Evolutionary conservation across 306 rosid species (phyloP), one percentile per base, ranked within the genome.

Genomic region (Vigna angularis): DNA sequence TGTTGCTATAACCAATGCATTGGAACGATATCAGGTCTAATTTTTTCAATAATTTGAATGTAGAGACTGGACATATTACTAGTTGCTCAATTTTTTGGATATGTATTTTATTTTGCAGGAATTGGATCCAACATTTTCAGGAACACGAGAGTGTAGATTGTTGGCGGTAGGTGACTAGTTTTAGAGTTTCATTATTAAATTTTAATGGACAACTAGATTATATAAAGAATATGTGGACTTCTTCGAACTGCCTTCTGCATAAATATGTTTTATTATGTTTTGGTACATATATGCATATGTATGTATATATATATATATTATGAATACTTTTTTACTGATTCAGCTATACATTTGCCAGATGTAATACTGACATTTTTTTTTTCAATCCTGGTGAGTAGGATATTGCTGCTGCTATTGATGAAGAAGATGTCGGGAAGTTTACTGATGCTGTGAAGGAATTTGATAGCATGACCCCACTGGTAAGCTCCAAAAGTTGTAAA

Each of bases 401-500:
- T 83, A 80, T 91, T 87, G 94, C 96, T 77, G 86, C 94, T 55
- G 63, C 97, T 28, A 18, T 91, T 65, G 99, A 95, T 69, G 98
- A 95, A 79, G 99, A 87, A 78, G 99, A 93, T 76, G 88, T 91
- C 75, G 85, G 75, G 4, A 91, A 86, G 86, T 95, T 93, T 71
- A 95, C 99, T 69, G 97, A 88, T 64, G 97, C 87, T 73, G 88
- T 95, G 71, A 91, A 93, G 90, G 99, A 93, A 77, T 95, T 91
- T 74, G 99, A 95, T 84, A 87, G 94, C 86, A 91, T 95, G 97
- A 91, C 98, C 62, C 88, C 99, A 32, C 86, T 95, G 98, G 99
- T 95, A 85, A 73, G 47, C 57, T 51, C 76, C 66, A 50, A 65
- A 64, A 63, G 14, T 49, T 78, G 44, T 26, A 9, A 72, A 75